These are phyloP conservation scores for Marchantia paleacea DNA, from an alignment of 225 moss, liverwort and hornwort genomes.

Conservation along the genomic window DNA sequence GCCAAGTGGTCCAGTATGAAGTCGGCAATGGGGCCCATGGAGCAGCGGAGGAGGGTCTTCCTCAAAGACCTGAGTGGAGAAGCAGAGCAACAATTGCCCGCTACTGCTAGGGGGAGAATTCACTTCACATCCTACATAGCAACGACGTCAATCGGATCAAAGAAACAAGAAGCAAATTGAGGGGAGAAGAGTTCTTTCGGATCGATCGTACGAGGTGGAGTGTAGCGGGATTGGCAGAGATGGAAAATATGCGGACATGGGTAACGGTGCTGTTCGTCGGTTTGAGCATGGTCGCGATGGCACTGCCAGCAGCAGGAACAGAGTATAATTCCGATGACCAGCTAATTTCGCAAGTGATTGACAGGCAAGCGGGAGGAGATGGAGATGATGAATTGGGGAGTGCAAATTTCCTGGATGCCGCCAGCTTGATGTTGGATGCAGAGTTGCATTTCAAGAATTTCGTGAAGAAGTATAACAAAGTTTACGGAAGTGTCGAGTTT, in stretches of 20 bases:
- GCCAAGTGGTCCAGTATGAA: not conserved
- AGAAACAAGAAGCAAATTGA: not conserved
- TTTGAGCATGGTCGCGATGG: not conserved
- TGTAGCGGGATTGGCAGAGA: not conserved
- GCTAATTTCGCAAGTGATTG: slow-evolving; percentile 53
- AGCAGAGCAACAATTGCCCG: not conserved
- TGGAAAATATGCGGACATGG: not conserved
- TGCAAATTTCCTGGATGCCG: slow-evolving; percentile 31
- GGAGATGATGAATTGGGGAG: slow-evolving; percentile 13
- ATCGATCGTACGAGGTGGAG: not conserved
- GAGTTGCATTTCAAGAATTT: slow-evolving; percentile 61
- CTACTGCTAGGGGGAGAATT: not conserved
- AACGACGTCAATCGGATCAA: not conserved
- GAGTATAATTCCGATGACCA: slow-evolving; percentile 3
- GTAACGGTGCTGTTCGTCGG: not conserved
- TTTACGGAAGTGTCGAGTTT: slow-evolving; percentile 47
- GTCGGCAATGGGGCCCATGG: not conserved
- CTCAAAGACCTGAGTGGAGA: too few relatives aligned
- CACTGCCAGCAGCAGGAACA: not conserved
- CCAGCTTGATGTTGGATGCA: slow-evolving; percentile 51
- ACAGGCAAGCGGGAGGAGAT: slow-evolving; percentile 5
- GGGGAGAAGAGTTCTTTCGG: not conserved
- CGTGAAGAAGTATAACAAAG: slow-evolving; percentile 50
- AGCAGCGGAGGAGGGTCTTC: not conserved
- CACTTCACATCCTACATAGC: not conserved